Evolutionary conservation across 345 rosid genomes (phyloP).

Genomic region (Mangifera indica): DNA sequence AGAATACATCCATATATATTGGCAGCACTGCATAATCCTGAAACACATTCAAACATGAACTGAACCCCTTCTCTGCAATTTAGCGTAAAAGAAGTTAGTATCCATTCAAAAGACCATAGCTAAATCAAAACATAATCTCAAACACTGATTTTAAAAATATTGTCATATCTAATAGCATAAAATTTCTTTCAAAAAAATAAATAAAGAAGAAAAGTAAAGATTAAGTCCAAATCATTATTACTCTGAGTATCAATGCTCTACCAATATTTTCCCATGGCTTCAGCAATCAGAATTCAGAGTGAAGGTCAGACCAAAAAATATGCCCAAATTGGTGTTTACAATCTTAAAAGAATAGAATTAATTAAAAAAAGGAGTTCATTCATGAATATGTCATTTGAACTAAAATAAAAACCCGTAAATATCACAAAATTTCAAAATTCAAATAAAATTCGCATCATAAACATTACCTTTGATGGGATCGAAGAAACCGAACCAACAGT

Average conservation of each 20-base stretch:
- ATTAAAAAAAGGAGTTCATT: background rate
- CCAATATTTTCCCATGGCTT: background rate
- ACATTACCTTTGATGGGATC: slow-evolving; percentile 94
- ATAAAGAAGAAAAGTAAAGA: background rate
- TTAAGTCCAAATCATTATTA: background rate
- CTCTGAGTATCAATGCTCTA: slow-evolving; percentile 5
- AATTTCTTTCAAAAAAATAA: background rate
- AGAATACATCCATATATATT: slow-evolving; percentile 87
- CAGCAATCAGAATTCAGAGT: background rate
- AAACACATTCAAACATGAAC: slow-evolving; percentile 95
- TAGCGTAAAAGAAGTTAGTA: slow-evolving; percentile 12
- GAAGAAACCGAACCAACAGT: slow-evolving; percentile 84
- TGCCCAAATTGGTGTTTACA: background rate
- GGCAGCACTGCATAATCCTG: slow-evolving; percentile 58
- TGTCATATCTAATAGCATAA: background rate
- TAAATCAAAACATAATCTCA: background rate
- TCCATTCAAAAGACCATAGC: slow-evolving; percentile 17
- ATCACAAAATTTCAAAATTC: background rate
- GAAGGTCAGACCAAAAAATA: background rate
- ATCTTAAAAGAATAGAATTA: background rate
- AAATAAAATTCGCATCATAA: slow-evolving; percentile 14
- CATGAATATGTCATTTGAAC: background rate
- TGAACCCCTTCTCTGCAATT: slow-evolving; percentile 95
- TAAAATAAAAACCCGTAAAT: background rate
- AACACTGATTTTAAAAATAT: background rate